Percentiles rank a stretch among this genome's conserved stretches.
These are phyloP conservation scores for Tieghemostelium lacteum DNA, from an alignment of 78 protist genomes.

Conservation along the genomic window DNA sequence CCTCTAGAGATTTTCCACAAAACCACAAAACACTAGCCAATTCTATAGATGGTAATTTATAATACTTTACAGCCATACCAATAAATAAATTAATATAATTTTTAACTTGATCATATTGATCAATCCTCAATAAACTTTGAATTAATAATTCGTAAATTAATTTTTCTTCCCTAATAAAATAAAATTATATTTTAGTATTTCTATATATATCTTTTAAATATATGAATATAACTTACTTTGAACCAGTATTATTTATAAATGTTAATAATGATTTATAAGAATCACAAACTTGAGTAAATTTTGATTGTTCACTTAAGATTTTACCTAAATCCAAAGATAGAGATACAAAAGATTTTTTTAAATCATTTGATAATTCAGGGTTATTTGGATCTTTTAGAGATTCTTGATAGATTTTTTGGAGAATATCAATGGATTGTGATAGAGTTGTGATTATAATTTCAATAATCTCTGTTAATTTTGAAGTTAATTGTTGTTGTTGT, in stretches of 20 bases:
- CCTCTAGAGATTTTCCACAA: constrained; percentile 40
- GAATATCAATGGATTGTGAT: neutral
- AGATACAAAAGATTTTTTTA: constrained; percentile 3
- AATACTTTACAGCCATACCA: constrained; percentile 25
- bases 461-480: neutral
- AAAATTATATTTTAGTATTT: neutral
- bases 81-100: constrained; percentile 9
- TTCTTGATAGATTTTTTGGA: neutral
- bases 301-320: neutral
- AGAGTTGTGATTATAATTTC: neutral
- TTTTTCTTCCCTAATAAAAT: constrained; percentile 26
- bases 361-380: neutral
- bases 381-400: constrained; percentile 1
- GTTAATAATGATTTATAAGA: constrained; percentile 9
- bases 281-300: neutral
- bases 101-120: constrained; percentile 36
- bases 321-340: neutral
- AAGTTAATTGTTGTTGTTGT: neutral
- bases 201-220: neutral
- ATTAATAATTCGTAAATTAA: constrained; percentile 32
- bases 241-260: constrained; percentile 13
- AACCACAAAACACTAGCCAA: constrained; percentile 30
- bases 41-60: constrained; percentile 44
- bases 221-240: neutral
- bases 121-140: neutral